phyloP scores from a whole-genome alignment of 345 rosid genomes.

The Pistacia atlantica region DNA sequence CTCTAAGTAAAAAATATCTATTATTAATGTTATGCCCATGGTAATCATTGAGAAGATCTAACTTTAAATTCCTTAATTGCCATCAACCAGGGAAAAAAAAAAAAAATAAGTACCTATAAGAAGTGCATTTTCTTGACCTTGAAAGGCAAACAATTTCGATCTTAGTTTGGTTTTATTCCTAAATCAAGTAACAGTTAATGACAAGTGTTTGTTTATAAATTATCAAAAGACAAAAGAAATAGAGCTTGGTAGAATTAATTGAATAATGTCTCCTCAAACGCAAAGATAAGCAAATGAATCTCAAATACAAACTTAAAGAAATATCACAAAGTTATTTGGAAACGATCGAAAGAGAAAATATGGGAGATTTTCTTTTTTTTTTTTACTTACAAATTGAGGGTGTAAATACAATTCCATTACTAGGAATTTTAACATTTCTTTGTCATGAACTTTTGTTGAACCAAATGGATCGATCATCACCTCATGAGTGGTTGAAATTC shows the following conservation, averaged over 20 bases:
- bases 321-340: neutral
- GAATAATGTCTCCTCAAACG: too few relatives aligned
- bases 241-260: too few relatives aligned
- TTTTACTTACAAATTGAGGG: conserved; percentile 24
- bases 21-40: neutral
- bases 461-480: conserved; percentile 12
- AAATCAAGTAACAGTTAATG: too few relatives aligned
- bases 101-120: too few relatives aligned
- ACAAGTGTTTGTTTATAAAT: too few relatives aligned
- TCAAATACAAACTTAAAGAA: neutral
- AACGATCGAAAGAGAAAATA: neutral
- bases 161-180: too few relatives aligned
- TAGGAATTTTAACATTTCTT: neutral
- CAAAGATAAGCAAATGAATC: too few relatives aligned
- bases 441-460: neutral
- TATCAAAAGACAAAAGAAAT: too few relatives aligned
- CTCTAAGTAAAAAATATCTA: neutral
- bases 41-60: conserved; percentile 12
- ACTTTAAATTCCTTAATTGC: neutral
- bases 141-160: too few relatives aligned
- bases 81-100: neutral
- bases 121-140: too few relatives aligned
- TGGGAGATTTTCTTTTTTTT: neutral
- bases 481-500: conserved; percentile 18
- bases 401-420: conserved; percentile 23